Conservation (phyloP, 129 eudicot genomes). For the Escallonia rubra region DNA sequence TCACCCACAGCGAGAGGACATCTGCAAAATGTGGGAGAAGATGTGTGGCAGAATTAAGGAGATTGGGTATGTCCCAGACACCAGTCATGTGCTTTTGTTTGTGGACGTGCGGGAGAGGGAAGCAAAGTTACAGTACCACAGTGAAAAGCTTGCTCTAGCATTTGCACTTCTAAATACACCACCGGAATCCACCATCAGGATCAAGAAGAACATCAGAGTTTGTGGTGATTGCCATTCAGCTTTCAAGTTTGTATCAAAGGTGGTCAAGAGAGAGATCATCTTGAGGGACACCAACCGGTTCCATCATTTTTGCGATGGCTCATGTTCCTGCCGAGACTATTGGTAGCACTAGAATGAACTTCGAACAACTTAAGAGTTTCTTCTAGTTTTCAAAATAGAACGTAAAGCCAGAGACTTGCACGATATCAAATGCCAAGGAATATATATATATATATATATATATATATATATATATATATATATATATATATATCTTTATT, state of each 20-base stretch:
- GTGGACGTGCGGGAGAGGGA: slow-evolving; percentile 67
- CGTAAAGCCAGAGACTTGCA: too few relatives aligned
- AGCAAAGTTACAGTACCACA: slow-evolving; percentile 62
- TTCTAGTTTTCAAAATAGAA: too few relatives aligned
- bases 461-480: too few relatives aligned
- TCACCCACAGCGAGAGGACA: slow-evolving; percentile 60
- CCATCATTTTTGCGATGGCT: slow-evolving; percentile 65
- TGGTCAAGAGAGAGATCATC: slow-evolving; percentile 59
- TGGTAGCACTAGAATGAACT: slow-evolving; percentile 43
- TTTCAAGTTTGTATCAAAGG: slow-evolving; percentile 57
- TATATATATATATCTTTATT: too few relatives aligned
- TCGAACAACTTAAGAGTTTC: not conserved
- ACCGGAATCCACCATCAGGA: slow-evolving; percentile 42
- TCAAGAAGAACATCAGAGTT: slow-evolving; percentile 82
- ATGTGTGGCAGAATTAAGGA: slow-evolving; percentile 44
- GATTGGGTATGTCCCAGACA: slow-evolving; percentile 78
- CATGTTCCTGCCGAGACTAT: slow-evolving; percentile 84
- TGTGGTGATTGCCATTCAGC: slow-evolving; percentile 92
- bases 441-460: too few relatives aligned
- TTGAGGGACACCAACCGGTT: slow-evolving; percentile 79
- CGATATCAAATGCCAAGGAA: too few relatives aligned
- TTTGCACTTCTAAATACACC: slow-evolving; percentile 51
- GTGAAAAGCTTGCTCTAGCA: slow-evolving; percentile 77
- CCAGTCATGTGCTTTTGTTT: slow-evolving; percentile 71
- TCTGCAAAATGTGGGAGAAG: slow-evolving; percentile 55